phyloP scores from a whole-genome alignment of 148 eudicot species.

The Pharnaceum exiguum region DNA sequence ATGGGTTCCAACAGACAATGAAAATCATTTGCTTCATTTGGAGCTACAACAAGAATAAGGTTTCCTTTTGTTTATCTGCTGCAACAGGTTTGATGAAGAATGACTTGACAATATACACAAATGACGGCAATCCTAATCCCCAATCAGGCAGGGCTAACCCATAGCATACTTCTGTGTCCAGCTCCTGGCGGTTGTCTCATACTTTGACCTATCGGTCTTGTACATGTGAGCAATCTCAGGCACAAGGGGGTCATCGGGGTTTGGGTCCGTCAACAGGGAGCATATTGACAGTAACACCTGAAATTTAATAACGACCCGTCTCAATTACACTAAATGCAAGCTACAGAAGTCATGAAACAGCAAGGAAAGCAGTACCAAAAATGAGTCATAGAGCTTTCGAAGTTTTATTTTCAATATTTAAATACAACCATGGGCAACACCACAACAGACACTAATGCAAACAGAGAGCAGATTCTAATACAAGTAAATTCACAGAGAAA shows the following conservation, averaged over 20 bases:
- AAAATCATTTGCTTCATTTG: slow-evolving; percentile 12
- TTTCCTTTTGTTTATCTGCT: slow-evolving; percentile 18
- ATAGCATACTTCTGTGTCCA: slow-evolving; percentile 79
- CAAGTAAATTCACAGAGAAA: too few relatives aligned
- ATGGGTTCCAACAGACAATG: slow-evolving; percentile 27
- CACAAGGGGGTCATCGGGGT: slow-evolving; percentile 63
- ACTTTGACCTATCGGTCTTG: slow-evolving; percentile 55
- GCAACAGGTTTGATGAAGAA: slow-evolving; percentile 24
- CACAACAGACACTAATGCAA: too few relatives aligned
- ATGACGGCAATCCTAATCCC: neutral
- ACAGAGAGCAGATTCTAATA: too few relatives aligned
- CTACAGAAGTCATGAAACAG: neutral
- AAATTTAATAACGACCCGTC: neutral
- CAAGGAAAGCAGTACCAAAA: too few relatives aligned
- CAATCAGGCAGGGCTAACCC: slow-evolving; percentile 32
- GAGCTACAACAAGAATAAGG: neutral
- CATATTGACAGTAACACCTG: slow-evolving; percentile 70
- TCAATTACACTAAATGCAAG: slow-evolving; percentile 4
- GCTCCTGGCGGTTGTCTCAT: slow-evolving; percentile 66
- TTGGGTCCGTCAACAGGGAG: slow-evolving; percentile 61
- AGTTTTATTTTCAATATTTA: too few relatives aligned
- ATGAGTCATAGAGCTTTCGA: too few relatives aligned
- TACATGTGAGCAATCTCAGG: slow-evolving; percentile 79
- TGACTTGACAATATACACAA: slow-evolving; percentile 25
- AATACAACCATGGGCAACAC: too few relatives aligned